Conservation (phyloP, 164 flowering plant species). For the Santalum album region DNA sequence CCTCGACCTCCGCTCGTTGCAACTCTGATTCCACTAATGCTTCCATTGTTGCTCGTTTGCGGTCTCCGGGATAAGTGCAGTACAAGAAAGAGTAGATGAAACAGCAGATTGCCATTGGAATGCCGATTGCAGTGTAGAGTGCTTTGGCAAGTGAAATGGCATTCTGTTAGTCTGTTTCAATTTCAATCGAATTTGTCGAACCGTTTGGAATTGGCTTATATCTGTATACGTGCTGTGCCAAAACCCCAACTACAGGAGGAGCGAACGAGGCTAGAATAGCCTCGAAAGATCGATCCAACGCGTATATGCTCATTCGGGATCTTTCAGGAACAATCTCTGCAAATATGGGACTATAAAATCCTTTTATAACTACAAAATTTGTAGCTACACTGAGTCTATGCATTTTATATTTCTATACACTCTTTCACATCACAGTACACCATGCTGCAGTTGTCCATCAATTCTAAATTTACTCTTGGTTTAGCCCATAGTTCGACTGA, state of each 20-base stretch:
- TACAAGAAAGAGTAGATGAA: conserved; percentile 24
- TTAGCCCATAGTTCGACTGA: too few relatives aligned
- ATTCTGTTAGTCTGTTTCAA: conserved; percentile 21
- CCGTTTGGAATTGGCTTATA: conserved; percentile 18
- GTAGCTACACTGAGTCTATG: too few relatives aligned
- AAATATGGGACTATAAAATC: conserved; percentile 23
- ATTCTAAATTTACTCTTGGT: too few relatives aligned
- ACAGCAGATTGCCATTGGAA: conserved; percentile 19
- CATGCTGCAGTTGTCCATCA: too few relatives aligned
- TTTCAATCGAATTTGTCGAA: conserved; percentile 9
- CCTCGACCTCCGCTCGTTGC: too few relatives aligned
- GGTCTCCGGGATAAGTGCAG: conserved; percentile 26
- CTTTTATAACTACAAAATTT: too few relatives aligned
- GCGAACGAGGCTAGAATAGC: conserved; percentile 19
- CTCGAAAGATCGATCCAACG: conserved; percentile 26
- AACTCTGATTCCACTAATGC: conserved; percentile 15
- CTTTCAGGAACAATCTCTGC: conserved; percentile 30
- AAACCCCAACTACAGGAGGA: conserved; percentile 22
- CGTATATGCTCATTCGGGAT: conserved; percentile 22
- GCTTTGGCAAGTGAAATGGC: conserved; percentile 25
- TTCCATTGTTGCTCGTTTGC: conserved; percentile 22
- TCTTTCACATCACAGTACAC: too few relatives aligned
- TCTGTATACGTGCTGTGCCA: conserved; percentile 25
- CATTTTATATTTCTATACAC: too few relatives aligned
- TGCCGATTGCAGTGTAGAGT: conserved; percentile 14